A percentile compares a stretch with the other conserved stretches of the same genome.
Evolutionary conservation across 495 filamentous ascomycete species (phyloP).

Genomic region (Hypoxylon crocopeplum): DNA sequence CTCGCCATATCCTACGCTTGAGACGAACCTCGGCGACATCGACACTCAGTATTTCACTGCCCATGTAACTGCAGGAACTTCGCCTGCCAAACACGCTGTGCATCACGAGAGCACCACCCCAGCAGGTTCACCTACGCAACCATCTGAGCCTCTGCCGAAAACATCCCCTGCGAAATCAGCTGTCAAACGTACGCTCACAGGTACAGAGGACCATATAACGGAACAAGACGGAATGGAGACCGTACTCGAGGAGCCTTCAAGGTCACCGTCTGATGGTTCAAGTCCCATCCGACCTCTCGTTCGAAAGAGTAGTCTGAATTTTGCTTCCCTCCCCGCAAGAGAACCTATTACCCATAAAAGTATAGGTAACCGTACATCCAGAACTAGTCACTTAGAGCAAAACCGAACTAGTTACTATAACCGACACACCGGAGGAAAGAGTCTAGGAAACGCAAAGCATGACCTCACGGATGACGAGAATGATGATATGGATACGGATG

Average conservation of each 20-base stretch:
- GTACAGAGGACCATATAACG: conserved; percentile 21
- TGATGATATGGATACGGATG: conserved; percentile 66
- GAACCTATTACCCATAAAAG: conserved; percentile 87
- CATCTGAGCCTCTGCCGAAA: conserved; percentile 18
- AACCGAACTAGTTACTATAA: conserved; percentile 69
- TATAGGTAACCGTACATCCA: conserved; percentile 71
- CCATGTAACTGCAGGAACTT: conserved; percentile 11
- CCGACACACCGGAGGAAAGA: conserved; percentile 68
- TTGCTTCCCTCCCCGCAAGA: conserved; percentile 88
- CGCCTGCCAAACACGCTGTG: conserved; percentile 13
- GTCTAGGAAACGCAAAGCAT: conserved; percentile 53
- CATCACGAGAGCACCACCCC: conserved; percentile 40
- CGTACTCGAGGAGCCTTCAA: conserved; percentile 56
- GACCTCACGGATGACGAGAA: conserved; percentile 55
- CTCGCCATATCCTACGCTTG: conserved; percentile 22
- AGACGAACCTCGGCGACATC: conserved; percentile 20
- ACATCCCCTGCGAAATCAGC: conserved; percentile 39
- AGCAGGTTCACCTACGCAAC: conserved; percentile 31
- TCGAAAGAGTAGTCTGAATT: conserved; percentile 92
- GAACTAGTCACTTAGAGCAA: conserved; percentile 81
- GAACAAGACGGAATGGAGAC: conserved; percentile 42
- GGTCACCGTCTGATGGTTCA: conserved; percentile 56
- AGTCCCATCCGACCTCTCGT: conserved; percentile 61
- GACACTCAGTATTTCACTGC: conserved; percentile 37
- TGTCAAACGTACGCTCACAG: conserved; percentile 10